Evolutionary conservation across 805 yeast species (phyloP).

Genomic region (Metschnikowia similis): DNA sequence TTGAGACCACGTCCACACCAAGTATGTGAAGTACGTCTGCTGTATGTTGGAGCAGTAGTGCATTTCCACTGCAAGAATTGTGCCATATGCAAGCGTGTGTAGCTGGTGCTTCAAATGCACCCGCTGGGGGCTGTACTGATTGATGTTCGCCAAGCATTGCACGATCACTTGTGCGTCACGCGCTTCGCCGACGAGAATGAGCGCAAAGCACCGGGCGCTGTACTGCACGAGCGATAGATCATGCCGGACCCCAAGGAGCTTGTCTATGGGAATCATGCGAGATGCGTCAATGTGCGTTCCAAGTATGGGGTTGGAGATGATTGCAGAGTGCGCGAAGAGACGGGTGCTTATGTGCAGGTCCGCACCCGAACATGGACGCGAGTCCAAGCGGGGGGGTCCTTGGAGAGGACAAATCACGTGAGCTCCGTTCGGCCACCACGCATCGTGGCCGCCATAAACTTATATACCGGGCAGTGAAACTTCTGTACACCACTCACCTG

Average conservation of each 20-base stretch:
- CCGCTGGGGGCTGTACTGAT: slow-evolving; percentile 11
- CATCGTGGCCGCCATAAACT: too few relatives aligned
- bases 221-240: slow-evolving; percentile 8
- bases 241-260: slow-evolving; percentile 2
- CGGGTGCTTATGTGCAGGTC: not conserved
- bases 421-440: too few relatives aligned
- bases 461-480: too few relatives aligned
- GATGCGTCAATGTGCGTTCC: not conserved
- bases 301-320: not conserved
- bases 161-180: not conserved
- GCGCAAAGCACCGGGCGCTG: slow-evolving; percentile 9
- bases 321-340: not conserved
- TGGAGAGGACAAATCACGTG: too few relatives aligned
- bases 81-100: not conserved
- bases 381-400: too few relatives aligned
- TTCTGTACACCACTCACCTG: too few relatives aligned
- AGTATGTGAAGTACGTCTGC: slow-evolving; percentile 11
- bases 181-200: slow-evolving; percentile 2
- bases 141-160: slow-evolving; percentile 1
- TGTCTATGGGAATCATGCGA: not conserved
- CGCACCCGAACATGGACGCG: too few relatives aligned
- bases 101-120: slow-evolving; percentile 1
- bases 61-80: slow-evolving; percentile 8
- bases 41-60: slow-evolving; percentile 1
- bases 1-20: slow-evolving; percentile 7